phyloP scores from a whole-genome alignment of 805 yeast genomes.

The Zygoascus bituminiphila region DNA sequence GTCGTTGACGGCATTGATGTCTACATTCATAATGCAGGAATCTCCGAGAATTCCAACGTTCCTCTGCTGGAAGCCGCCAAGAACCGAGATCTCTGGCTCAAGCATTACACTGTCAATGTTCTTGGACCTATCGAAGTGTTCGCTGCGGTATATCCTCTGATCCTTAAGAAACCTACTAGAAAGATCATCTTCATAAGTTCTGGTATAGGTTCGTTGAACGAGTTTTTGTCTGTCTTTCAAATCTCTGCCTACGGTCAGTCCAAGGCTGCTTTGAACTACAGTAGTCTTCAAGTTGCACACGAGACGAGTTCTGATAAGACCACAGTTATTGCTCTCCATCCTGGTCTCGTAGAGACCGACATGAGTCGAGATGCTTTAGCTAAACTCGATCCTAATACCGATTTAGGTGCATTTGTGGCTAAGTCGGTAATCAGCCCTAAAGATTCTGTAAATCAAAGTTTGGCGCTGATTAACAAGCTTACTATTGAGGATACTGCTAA shows the following conservation, averaged over 20 bases:
- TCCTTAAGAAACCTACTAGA: conserved; percentile 19
- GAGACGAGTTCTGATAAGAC: conserved; percentile 26
- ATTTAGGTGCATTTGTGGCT: conserved; percentile 1
- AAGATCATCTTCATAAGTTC: conserved; percentile 27
- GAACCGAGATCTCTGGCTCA: conserved; percentile 4
- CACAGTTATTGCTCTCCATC: conserved; percentile 30
- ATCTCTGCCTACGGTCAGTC: conserved; percentile 31
- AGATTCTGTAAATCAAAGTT: conserved; percentile 19
- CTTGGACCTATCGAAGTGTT: conserved; percentile 22
- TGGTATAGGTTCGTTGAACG: conserved; percentile 21
- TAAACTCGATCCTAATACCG: conserved; percentile 3
- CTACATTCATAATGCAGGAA: conserved; percentile 25
- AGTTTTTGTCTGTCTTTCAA: conserved; percentile 10
- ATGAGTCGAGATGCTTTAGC: conserved; percentile 18
- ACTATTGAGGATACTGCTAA: conserved; percentile 24
- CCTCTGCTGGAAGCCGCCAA: conserved; percentile 1
- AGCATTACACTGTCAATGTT: conserved; percentile 20
- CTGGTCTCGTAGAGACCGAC: conserved; percentile 36
- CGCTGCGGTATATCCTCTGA: conserved; percentile 21
- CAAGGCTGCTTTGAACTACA: conserved; percentile 34
- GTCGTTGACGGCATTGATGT: conserved; percentile 22
- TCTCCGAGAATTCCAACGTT: conserved; percentile 5
- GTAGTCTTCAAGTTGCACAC: conserved; percentile 22
- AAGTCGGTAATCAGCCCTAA: conserved; percentile 17
- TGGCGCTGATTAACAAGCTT: conserved; percentile 19